Percentiles rank a stretch among this genome's conserved stretches.
phyloP scores from a whole-genome alignment of 768 basidiomycete species.

The Dictyophora rubrovolvata region DNA sequence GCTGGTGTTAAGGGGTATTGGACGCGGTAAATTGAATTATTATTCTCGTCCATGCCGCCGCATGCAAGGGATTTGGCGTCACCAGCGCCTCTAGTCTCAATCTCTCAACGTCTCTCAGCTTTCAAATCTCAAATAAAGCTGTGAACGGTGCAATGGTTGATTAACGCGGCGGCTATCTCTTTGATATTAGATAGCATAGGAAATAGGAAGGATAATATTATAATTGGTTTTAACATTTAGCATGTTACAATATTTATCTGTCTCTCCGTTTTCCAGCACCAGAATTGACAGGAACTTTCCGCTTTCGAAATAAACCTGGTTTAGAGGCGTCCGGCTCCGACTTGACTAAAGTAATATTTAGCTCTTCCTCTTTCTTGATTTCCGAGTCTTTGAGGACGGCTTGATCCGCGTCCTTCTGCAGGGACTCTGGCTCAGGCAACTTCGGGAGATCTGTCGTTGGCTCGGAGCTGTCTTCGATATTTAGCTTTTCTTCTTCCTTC shows the following conservation, averaged over 20 bases:
- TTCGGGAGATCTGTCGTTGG: background rate
- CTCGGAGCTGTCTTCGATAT: background rate
- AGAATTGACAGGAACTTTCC: conserved; percentile 7
- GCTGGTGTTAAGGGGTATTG: no score
- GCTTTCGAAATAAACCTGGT: conserved; percentile 9
- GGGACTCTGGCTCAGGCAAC: background rate
- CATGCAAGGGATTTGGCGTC: no score
- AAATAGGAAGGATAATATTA: background rate
- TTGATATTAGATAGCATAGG: background rate
- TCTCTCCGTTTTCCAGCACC: conserved; percentile 1
- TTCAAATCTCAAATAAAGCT: no score
- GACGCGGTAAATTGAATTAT: no score
- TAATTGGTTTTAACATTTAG: background rate
- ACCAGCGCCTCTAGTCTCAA: no score
- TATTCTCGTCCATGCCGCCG: no score
- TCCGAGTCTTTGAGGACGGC: background rate
- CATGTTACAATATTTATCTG: background rate
- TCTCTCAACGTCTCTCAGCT: no score
- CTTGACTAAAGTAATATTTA: background rate
- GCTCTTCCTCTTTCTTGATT: conserved; percentile 1
- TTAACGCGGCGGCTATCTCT: no score
- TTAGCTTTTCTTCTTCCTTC: conserved; percentile 6
- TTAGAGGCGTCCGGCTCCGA: background rate
- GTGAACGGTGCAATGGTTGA: no score
- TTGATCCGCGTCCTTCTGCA: background rate